Conservation (phyloP, 2,329 filamentous ascomycete species). For the Fusarium odoratissimum region DNA sequence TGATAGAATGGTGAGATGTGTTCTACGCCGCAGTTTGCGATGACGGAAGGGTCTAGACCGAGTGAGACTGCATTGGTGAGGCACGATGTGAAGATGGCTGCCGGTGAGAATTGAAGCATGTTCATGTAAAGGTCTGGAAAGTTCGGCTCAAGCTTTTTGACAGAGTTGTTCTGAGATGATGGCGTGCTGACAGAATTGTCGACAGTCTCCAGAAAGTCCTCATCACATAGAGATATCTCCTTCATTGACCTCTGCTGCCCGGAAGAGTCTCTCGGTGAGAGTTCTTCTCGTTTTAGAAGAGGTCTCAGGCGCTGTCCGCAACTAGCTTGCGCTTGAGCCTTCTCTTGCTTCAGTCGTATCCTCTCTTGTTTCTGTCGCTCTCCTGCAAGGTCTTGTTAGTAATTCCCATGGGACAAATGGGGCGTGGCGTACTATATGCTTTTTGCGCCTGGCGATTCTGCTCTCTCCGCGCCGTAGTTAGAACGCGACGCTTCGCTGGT, state of each 20-base stretch:
- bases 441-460: slow-evolving; percentile 44
- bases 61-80: slow-evolving; percentile 40
- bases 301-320: not conserved
- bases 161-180: not conserved
- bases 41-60: slow-evolving; percentile 12
- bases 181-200: not conserved
- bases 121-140: slow-evolving; percentile 30
- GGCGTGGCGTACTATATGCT: slow-evolving; percentile 29
- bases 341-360: not conserved
- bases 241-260: accelerated
- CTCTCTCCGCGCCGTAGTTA: slow-evolving; percentile 41
- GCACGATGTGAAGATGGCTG: slow-evolving; percentile 34
- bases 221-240: accelerated
- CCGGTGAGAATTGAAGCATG: slow-evolving; percentile 28
- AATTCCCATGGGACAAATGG: accelerated
- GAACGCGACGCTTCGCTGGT: slow-evolving; percentile 11
- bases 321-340: not conserved
- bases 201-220: accelerated
- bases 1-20: slow-evolving; percentile 43
- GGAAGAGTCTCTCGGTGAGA: accelerated
- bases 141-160: not conserved
- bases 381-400: not conserved
- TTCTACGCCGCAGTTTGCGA: slow-evolving; percentile 27
- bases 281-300: not conserved
- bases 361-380: slow-evolving; percentile 32